Conservation (phyloP, 371 early-diverging fungal species). For the Actinomucor elegans region DNA sequence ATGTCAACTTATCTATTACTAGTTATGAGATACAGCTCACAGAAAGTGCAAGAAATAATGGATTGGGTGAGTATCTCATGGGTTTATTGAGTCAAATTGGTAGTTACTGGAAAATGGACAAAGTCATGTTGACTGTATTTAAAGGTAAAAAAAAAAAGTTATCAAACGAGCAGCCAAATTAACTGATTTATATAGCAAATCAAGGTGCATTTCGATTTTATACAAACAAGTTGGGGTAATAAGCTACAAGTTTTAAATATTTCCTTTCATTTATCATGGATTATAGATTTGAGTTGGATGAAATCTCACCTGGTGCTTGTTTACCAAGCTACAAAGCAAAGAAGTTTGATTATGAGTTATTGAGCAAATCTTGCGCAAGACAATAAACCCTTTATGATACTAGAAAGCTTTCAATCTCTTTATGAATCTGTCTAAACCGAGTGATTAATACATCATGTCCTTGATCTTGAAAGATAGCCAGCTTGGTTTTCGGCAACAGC, state of each 20-base stretch:
- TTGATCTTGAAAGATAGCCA: slow-evolving; percentile 22
- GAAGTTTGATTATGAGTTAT: slow-evolving; percentile 60
- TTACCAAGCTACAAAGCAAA: slow-evolving; percentile 47
- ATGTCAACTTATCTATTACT: neutral
- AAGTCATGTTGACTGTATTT: slow-evolving; percentile 67
- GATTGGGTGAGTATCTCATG: slow-evolving; percentile 58
- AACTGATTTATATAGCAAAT: slow-evolving; percentile 34
- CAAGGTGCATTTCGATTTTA: slow-evolving; percentile 58
- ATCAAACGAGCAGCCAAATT: neutral
- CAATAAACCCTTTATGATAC: neutral
- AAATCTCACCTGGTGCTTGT: slow-evolving; percentile 60
- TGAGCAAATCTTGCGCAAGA: slow-evolving; percentile 44
- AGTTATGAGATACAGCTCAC: slow-evolving; percentile 56
- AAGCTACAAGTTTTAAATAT: neutral
- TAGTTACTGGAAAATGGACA: slow-evolving; percentile 53
- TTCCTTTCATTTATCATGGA: too few species aligned
- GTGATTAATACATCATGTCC: slow-evolving; percentile 39
- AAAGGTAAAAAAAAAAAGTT: slow-evolving; percentile 41
- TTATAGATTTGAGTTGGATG: slow-evolving; percentile 56
- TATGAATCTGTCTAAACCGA: slow-evolving; percentile 12
- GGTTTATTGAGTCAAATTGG: slow-evolving; percentile 48
- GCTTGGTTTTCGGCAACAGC: slow-evolving; percentile 27
- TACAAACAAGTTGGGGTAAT: slow-evolving; percentile 53
- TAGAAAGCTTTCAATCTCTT: slow-evolving; percentile 12
- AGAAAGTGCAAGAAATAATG: slow-evolving; percentile 39